A percentile compares a stretch with the other conserved stretches of the same genome.
Evolutionary conservation across 148 eudicot genomes (phyloP).

Genomic region (Polygonum maritimum): DNA sequence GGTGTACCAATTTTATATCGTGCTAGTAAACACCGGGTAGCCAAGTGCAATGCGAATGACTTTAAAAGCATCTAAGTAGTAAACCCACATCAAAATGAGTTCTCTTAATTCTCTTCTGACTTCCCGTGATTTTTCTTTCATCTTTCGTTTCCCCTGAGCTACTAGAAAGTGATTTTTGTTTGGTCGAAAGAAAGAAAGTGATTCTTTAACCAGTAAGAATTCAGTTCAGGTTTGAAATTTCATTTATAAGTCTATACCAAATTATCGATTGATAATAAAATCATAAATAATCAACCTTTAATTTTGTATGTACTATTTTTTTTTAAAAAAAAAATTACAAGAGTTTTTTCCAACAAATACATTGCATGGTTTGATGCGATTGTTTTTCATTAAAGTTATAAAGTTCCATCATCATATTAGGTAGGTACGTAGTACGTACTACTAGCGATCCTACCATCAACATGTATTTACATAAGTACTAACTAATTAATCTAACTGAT

Average conservation of each 20-base stretch:
- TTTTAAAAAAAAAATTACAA: too few species aligned
- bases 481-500: background rate
- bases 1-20: background rate
- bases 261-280: too few species aligned
- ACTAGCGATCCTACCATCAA: background rate
- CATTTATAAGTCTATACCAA: too few species aligned
- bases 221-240: too few species aligned
- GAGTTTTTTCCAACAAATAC: background rate
- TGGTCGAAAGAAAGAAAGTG: too few species aligned
- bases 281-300: too few species aligned
- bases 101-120: too few species aligned
- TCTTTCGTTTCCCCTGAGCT: too few species aligned
- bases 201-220: too few species aligned
- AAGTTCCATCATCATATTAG: background rate
- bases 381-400: background rate
- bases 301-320: too few species aligned
- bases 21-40: background rate
- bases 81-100: background rate
- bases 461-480: background rate
- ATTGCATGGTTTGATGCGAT: background rate
- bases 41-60: background rate
- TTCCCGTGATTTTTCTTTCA: too few species aligned
- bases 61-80: background rate
- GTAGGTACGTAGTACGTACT: background rate
- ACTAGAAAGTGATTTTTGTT: too few species aligned